Evolutionary conservation across 345 rosid species (phyloP), one percentile per base, ranked within the genome.

Genomic region (Aegle marmelos): DNA sequence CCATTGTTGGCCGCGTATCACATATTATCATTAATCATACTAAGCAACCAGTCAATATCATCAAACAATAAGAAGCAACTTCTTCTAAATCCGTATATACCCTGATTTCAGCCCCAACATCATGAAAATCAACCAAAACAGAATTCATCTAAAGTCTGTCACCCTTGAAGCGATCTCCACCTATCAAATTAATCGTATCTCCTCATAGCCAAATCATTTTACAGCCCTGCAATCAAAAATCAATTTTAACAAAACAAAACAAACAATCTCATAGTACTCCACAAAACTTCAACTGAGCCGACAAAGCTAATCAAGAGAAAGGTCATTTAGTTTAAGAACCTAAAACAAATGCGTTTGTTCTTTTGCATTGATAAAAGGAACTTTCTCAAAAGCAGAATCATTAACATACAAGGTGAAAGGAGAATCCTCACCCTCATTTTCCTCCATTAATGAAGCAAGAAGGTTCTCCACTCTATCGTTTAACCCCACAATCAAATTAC

Each of bases 101-200:
- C 97, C 89, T 96, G 83, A 96, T 96, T 63, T 97, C 98, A 19
- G 98, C 99, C 6, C 97, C 97, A 24, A 96, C 98, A 41, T 10
- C 48, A 79, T 92, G 97, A 84, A 96, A 96, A 88, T 96, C 97
- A n/a, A 96, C 98, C 34, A 92, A 85, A 3, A 92, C 97, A 16
- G 97, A 95, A 74, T 94, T 94, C 95, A 94, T 94, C 91, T 90
- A 94, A 94, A 80, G 99, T 96, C 87, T 96, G 75, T 97, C 99
- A 85, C 97, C 94, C 88, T 96, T 96, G 48, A 86, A 96, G 94
- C 90, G 97, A 81, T 96, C 98, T 64, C 98, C 99, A 70, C 99
- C 99, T 30, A 96, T 96, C 84, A 96, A 39, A 39, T 39, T 85
- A 72, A 91, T 81, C 1, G 89, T 94, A 88, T 79, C 88, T 89